phyloP scores from a whole-genome alignment of 2,329 filamentous ascomycete genomes.

The Xylaria digitata region DNA sequence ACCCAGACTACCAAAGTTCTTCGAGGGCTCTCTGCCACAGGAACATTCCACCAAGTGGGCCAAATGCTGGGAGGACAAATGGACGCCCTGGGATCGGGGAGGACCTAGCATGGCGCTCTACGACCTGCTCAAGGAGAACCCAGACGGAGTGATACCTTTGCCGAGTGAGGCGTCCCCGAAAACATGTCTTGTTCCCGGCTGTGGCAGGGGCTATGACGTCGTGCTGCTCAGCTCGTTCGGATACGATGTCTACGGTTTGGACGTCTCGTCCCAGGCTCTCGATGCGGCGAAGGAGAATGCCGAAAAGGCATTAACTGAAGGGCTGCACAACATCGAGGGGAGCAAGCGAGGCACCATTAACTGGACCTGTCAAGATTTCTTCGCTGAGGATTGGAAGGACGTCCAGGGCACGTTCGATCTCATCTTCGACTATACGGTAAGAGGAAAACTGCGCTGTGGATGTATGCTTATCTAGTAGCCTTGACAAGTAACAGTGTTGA shows the following conservation, averaged over 20 bases:
- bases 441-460: not conserved
- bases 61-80: conserved; percentile 58
- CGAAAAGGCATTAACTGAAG: conserved; percentile 53
- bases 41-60: conserved; percentile 59
- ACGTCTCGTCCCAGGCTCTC: conserved; percentile 66
- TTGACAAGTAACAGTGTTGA: conserved; percentile 11
- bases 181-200: conserved; percentile 80
- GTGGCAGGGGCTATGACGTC: conserved; percentile 85
- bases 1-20: conserved; percentile 47
- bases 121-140: conserved; percentile 61
- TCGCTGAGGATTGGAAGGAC: conserved; percentile 66
- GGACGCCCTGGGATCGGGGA: conserved; percentile 68
- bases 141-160: conserved; percentile 55
- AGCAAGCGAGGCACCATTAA: conserved; percentile 61
- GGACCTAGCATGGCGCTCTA: conserved; percentile 64
- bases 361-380: conserved; percentile 75
- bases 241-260: conserved; percentile 81
- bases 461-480: not conserved
- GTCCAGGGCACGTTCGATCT: conserved; percentile 68
- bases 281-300: conserved; percentile 60
- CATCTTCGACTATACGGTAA: conserved; percentile 72
- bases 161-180: conserved; percentile 49
- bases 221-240: conserved; percentile 78
- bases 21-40: conserved; percentile 50
- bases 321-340: conserved; percentile 53